Percentiles rank a stretch among this genome's conserved stretches.
These are phyloP conservation scores for Bipolaris sorokiniana DNA, from an alignment of 2,329 filamentous ascomycete species.

Conservation along the genomic window DNA sequence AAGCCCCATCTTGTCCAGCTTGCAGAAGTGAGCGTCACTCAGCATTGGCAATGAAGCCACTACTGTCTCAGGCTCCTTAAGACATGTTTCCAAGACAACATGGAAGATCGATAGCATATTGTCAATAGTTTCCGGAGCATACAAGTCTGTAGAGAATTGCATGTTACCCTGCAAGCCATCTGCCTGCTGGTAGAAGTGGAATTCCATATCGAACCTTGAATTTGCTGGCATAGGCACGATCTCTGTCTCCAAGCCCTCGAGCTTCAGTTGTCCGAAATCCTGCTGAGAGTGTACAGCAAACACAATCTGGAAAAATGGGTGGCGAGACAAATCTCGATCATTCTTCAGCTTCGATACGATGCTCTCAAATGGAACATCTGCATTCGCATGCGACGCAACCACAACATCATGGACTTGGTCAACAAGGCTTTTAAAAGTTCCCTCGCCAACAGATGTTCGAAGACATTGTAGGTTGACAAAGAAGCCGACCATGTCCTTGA, in stretches of 20 bases:
- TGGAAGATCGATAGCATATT: slow-evolving; percentile 12
- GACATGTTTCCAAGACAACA: slow-evolving; percentile 6
- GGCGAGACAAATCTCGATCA: slow-evolving; percentile 1
- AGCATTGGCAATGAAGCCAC: neutral
- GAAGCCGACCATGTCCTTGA: slow-evolving; percentile 18
- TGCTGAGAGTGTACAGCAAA: slow-evolving; percentile 4
- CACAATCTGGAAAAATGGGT: neutral
- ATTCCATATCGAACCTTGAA: slow-evolving; percentile 1
- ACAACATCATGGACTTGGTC: neutral
- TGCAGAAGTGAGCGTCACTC: neutral
- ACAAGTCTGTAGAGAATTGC: slow-evolving; percentile 2
- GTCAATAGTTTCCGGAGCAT: slow-evolving; percentile 3
- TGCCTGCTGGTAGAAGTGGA: slow-evolving; percentile 2
- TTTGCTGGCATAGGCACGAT: neutral
- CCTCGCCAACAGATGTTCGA: slow-evolving; percentile 7
- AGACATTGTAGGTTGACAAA: slow-evolving; percentile 20
- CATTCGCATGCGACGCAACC: neutral
- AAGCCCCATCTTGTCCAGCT: neutral
- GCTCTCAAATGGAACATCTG: slow-evolving; percentile 6
- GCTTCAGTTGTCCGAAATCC: neutral
- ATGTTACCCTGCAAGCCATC: neutral
- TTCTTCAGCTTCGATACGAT: slow-evolving; percentile 2
- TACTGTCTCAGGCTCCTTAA: slow-evolving; percentile 2
- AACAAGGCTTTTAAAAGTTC: slow-evolving; percentile 11
- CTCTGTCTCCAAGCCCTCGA: neutral